These are phyloP conservation scores for Torulaspora delbrueckii DNA, from an alignment of 805 yeast genomes.

Conservation along the genomic window DNA sequence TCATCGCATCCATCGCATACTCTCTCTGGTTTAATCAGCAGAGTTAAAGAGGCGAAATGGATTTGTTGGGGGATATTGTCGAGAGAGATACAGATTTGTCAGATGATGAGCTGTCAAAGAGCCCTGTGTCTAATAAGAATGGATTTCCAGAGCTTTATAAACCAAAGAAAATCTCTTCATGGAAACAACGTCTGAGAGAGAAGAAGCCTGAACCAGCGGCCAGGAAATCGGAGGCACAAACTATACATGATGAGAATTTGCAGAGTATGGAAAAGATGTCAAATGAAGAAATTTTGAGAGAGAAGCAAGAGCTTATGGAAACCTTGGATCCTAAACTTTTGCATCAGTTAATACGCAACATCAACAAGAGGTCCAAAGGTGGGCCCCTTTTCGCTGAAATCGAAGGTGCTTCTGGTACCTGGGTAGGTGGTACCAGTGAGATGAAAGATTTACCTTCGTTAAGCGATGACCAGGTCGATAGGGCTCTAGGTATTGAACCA, in stretches of 20 bases:
- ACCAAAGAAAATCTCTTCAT: conserved; percentile 43
- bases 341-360: conserved; percentile 52
- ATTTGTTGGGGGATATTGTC: conserved; percentile 65
- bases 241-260: conserved; percentile 72
- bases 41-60: conserved; percentile 40
- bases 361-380: conserved; percentile 48
- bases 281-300: conserved; percentile 56
- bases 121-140: conserved; percentile 2
- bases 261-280: conserved; percentile 58
- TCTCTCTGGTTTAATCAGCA: not conserved
- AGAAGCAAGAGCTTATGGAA: conserved; percentile 61
- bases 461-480: conserved; percentile 29
- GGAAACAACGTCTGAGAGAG: conserved; percentile 41
- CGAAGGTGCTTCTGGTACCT: conserved; percentile 36
- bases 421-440: conserved; percentile 34
- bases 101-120: not conserved
- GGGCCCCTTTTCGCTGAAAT: conserved; percentile 37
- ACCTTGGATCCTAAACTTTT: conserved; percentile 65
- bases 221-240: conserved; percentile 56
- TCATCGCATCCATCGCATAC: not conserved
- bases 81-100: conserved; percentile 46
- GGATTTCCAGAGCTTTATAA: conserved; percentile 35
- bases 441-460: conserved; percentile 22
- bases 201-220: conserved; percentile 8
- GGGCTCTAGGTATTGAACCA: conserved; percentile 24